Conservation (phyloP, 345 rosid species). For the Trapa incisa region DNA sequence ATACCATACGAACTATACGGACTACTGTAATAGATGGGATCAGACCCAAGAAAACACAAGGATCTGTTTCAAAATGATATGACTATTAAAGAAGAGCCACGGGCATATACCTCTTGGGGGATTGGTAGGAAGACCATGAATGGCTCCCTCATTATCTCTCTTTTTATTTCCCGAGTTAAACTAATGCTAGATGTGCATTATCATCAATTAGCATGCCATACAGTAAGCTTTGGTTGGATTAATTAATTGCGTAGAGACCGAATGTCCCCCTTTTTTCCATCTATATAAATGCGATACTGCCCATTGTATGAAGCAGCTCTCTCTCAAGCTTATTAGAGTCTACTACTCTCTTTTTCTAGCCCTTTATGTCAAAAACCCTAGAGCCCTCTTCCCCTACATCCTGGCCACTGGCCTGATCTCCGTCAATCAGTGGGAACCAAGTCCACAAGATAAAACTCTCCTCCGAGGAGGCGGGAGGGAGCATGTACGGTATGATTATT, state of each 20-base stretch:
- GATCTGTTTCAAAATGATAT: not conserved
- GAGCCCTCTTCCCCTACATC: not conserved
- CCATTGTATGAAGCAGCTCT: not conserved
- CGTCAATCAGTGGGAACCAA: not conserved
- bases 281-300: not conserved
- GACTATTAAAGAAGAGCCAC: not conserved
- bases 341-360: not conserved
- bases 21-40: not conserved
- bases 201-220: no score
- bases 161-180: no score
- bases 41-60: not conserved
- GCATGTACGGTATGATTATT: no score
- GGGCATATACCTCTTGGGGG: not conserved
- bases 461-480: no score
- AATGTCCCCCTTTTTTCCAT: not conserved
- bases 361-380: not conserved
- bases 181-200: no score
- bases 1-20: not conserved
- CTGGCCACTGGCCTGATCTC: not conserved
- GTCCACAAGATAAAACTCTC: no score
- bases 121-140: not conserved
- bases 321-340: not conserved
- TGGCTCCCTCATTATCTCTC: not conserved
- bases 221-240: no score
- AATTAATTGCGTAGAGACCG: no score